Percentiles rank a stretch among this genome's conserved stretches.
phyloP scores from a whole-genome alignment of 1,284 basidiomycete species.

The Peniophora sp. region DNA sequence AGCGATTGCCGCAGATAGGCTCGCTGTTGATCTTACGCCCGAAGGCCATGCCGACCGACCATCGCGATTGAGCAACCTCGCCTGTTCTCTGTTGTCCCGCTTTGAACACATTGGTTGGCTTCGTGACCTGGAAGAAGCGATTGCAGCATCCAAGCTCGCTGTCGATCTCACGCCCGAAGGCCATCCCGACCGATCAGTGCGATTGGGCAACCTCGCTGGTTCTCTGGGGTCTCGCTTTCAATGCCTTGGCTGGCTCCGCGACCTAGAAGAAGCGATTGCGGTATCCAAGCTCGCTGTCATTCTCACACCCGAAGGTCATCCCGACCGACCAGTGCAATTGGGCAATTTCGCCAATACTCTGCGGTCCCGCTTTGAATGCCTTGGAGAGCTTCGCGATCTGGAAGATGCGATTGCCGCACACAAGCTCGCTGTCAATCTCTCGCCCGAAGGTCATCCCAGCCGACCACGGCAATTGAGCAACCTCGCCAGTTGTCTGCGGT shows the following conservation, averaged over 20 bases:
- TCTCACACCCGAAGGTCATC: background rate
- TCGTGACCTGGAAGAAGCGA: conserved; percentile 19
- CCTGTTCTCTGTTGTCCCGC: conserved; percentile 16
- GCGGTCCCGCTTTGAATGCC: background rate
- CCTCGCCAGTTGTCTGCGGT: background rate
- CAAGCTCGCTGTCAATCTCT: background rate
- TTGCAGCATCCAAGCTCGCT: background rate
- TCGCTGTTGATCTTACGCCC: background rate
- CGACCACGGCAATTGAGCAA: background rate
- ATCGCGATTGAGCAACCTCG: background rate
- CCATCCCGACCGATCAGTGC: background rate
- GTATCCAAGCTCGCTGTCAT: background rate
- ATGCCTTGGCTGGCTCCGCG: background rate
- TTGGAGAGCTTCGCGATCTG: background rate
- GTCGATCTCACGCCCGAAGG: background rate
- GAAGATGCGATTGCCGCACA: background rate
- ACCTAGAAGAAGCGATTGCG: conserved; percentile 1
- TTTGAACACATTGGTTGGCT: conserved; percentile 11
- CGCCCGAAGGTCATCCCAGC: background rate
- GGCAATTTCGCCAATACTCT: background rate
- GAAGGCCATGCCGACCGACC: background rate
- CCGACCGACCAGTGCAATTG: background rate
- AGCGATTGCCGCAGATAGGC: background rate
- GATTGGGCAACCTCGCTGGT: background rate
- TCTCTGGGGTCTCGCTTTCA: background rate